Base-by-base conservation (phyloP, 345 rosid species). In the Lumnitzera racemosa region DNA sequence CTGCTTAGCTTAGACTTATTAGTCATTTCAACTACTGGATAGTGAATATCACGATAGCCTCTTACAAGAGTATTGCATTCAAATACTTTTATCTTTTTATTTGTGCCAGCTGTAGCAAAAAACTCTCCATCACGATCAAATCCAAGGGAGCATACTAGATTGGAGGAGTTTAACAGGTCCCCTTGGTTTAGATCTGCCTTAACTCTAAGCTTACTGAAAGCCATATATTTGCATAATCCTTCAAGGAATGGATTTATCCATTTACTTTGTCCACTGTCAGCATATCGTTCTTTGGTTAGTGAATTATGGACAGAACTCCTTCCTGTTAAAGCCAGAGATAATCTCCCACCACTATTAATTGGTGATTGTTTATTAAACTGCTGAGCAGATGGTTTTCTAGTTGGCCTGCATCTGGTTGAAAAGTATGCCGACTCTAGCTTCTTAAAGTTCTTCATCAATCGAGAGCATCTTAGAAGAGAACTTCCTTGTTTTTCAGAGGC, bases 231-330 rank as follows among this genome's bases (percentile, higher is more conserved):
- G 90, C 99, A 90, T 66, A 94, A 73, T 52, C 96, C 97, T 78
- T 90, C 96, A 8, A 94, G 96, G 65, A 94, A 90, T 24, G 99
- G 97, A 72, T 82, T 82, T 58, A 94, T 88, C 99, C 99, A 94
- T 69, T 83, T 88, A 43, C 81, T 78, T 61, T 72, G 73, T 72
- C 71, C 80, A 55, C 72, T 62, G 58, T 78, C 86, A 61, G 11
- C 57, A 55, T 48, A 52, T 52, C 12, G 77, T 57, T 81, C 87
- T 72, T 76, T 87, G 5, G 83, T 63, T 60, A 74, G 68, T 20
- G 75, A 70, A 56, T 78, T 86, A 68, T 75, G 84, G 59, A 84
- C 76, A 12, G 90, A 86, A 74, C 96, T 90, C 78, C 83, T 87
- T 66, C 89, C 97, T 13, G 86, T 85, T 56, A 78, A 69, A 56